Conservation (phyloP, 1,139 yeast species). For the Geotrichum bryndzae region DNA sequence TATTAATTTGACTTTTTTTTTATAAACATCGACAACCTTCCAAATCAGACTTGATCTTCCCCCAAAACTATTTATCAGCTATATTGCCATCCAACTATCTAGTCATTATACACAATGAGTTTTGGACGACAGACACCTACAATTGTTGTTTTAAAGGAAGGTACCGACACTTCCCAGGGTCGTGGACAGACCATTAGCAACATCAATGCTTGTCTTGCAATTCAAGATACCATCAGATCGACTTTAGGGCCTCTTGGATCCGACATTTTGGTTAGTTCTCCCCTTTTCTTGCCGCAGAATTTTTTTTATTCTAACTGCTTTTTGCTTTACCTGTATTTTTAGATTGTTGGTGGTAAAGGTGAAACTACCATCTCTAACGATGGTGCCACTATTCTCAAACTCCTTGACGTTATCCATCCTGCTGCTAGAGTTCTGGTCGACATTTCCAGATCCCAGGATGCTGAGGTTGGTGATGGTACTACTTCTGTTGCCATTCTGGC, state of each 20-base stretch:
- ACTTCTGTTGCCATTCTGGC: conserved; percentile 92
- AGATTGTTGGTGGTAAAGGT: conserved; percentile 71
- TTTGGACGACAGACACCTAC: conserved; percentile 93
- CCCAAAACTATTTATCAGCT: background rate
- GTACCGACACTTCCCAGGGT: conserved; percentile 96
- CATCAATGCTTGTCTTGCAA: conserved; percentile 93
- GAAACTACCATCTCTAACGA: conserved; percentile 94
- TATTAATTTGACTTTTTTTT: background rate
- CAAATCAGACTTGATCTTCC: background rate
- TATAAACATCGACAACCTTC: background rate
- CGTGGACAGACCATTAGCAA: conserved; percentile 90
- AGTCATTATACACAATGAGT: conserved; percentile 49
- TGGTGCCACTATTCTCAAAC: conserved; percentile 91
- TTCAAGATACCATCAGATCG: conserved; percentile 90
- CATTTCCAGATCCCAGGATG: conserved; percentile 93
- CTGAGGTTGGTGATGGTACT: conserved; percentile 99
- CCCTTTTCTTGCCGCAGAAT: background rate
- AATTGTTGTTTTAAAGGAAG: conserved; percentile 93
- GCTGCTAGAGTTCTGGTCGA: conserved; percentile 95
- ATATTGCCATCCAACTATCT: background rate
- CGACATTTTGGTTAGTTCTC: conserved; percentile 52
- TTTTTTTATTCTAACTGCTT: background rate
- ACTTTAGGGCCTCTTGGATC: conserved; percentile 97
- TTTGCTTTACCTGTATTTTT: background rate
- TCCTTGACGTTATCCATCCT: conserved; percentile 94